Base-by-base conservation (phyloP, 768 basidiomycete species). In the Termitomyces sp. region DNA sequence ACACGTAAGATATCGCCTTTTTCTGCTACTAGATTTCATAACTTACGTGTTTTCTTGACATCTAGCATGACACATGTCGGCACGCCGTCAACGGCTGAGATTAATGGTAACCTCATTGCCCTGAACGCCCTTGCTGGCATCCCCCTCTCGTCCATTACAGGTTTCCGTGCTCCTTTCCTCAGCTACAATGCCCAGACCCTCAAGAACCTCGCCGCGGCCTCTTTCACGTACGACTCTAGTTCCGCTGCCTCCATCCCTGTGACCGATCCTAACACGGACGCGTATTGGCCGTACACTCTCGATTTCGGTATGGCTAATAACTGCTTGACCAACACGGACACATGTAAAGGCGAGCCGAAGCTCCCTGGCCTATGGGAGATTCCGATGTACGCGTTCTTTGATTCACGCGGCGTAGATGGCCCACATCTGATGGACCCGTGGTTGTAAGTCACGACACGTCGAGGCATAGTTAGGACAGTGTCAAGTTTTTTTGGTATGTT, bases 331-430 rank as follows among this genome's bases (percentile, higher is more conserved):
- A 77, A 84, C 3, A 63, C 67, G 0, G 79, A 75, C 27, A 69
- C 79, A 3, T 91, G 90, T 70, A 78, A 83, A 63, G 89, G 90
- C 43, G 67, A 86, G 70, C 86, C 86, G 6, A 79, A 81, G 60
- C 72, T 91, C 2, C 86, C 88, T 21, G 89, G 90, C 5, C 79
- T 92, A 64, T 92, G 90, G 90, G 88, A 91, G 70, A 77, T 90
- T 52, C 90, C 90, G 1, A 90, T 91, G 89, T 89, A 89, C 67
- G 84, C 84, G 0, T 79, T 83, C 68, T 90, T 91, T 60, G 88
- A 89, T 66, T 68, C 71, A 10, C 67, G 71, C 11, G 86, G 86
- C 5, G 72, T 68, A 9, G 70, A 59, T 7, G 86, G 86, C 0
- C 69, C 75, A 16, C 88, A 91, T 72, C 72, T 91, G 61, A 91